phyloP scores from a whole-genome alignment of 2,329 filamentous ascomycete genomes.

The Sporothrix inflata region DNA sequence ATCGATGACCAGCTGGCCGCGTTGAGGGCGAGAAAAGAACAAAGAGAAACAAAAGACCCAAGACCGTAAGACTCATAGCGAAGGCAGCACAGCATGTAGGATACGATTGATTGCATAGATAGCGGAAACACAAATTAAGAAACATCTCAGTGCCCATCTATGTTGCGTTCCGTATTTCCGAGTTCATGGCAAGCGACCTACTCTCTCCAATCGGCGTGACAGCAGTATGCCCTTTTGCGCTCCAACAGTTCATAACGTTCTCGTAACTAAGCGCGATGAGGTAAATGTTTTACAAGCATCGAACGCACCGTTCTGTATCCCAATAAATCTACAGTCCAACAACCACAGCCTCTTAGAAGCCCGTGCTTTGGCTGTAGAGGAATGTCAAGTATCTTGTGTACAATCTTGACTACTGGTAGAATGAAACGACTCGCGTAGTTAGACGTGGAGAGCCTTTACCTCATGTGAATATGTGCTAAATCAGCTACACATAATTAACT shows the following conservation, averaged over 20 bases:
- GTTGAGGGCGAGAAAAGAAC: slow-evolving; percentile 23
- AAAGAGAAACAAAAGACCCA: not conserved
- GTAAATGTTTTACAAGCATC: not conserved
- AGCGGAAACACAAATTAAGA: not conserved
- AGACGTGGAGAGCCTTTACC: too few relatives aligned
- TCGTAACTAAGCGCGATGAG: not conserved
- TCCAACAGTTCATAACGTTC: not conserved
- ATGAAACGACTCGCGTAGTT: too few relatives aligned
- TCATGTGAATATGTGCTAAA: not conserved
- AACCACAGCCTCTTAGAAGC: too few relatives aligned
- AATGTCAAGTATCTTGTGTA: not conserved
- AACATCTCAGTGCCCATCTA: not conserved
- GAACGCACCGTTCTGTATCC: not conserved
- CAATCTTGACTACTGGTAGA: too few relatives aligned
- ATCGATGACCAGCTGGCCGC: slow-evolving; percentile 73
- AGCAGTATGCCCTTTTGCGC: too few relatives aligned
- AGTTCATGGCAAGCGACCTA: not conserved
- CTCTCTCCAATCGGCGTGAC: not conserved
- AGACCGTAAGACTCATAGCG: not conserved
- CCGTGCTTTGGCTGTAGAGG: not conserved
- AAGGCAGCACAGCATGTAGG: not conserved
- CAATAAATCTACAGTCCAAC: too few relatives aligned
- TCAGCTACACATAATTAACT: not conserved
- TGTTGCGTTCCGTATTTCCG: not conserved
- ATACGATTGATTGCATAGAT: not conserved